A percentile compares a stretch with the other conserved stretches of the same genome.
These are phyloP conservation scores for Cryptosporidium felis DNA, from an alignment of 169 alveolate species.

Conservation along the genomic window DNA sequence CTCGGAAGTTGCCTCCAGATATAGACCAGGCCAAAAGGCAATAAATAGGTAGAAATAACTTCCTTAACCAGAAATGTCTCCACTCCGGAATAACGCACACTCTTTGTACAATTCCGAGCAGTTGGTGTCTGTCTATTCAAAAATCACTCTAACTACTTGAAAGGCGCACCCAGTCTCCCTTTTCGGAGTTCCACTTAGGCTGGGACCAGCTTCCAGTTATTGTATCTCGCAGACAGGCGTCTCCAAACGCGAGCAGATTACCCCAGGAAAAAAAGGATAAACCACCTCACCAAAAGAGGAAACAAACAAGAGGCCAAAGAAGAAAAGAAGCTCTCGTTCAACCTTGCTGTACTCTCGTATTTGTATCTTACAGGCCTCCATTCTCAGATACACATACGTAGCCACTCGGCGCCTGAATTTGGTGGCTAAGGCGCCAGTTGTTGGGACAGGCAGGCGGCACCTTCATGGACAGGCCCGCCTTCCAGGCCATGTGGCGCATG, in stretches of 20 bases:
- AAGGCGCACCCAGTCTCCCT: conserved; percentile 23
- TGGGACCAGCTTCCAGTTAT: not conserved
- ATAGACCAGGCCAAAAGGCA: conserved; percentile 4
- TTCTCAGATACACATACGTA: conserved; percentile 10
- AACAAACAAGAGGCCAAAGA: too few species aligned
- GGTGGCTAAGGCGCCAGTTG: too few species aligned
- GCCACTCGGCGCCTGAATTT: not conserved
- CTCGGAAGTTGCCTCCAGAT: not conserved
- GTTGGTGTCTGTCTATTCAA: too few species aligned
- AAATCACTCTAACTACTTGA: too few species aligned
- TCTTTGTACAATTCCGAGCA: too few species aligned
- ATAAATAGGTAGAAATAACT: not conserved
- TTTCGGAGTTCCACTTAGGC: not conserved
- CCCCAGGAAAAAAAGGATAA: not conserved
- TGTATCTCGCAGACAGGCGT: not conserved
- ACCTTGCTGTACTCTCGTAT: not conserved
- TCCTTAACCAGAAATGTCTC: not conserved
- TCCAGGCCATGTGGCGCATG: too few species aligned
- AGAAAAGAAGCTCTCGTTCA: conserved; percentile 3
- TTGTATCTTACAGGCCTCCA: conserved; percentile 10
- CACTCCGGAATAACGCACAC: too few species aligned
- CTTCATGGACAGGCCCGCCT: too few species aligned
- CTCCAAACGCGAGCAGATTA: conserved; percentile 1
- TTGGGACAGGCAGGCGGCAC: too few species aligned
- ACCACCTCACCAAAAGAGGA: not conserved